Base-by-base conservation (phyloP, 306 rosid genomes). In the Nissolia schottii region DNA sequence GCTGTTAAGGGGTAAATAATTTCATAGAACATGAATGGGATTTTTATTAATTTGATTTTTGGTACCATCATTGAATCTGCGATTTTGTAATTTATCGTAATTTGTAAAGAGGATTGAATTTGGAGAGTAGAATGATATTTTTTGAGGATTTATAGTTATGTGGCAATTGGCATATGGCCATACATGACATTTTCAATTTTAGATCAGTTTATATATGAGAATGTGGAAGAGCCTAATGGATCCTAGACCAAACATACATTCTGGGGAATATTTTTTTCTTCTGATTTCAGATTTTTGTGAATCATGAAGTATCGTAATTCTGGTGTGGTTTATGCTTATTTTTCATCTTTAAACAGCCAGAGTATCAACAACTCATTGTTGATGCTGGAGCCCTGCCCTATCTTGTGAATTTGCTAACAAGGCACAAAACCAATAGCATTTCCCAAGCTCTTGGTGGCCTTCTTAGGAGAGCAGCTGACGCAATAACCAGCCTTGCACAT, bases 371-470 rank as follows among this genome's bases (percentile, higher is more conserved):
- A 28, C 71, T 79, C 4, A 76, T 88, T 48, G 85, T 83, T 40
- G 89, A 88, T 82, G 84, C 85, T 46, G 90, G 95, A 80, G 90
- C 80, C 60, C 25, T 91, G 79, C 72, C 86, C 10, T 61, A 45
- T 76, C 90, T 91, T 15, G 75, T 88, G 14, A 80, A 70, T 49
- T 84, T 82, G 71, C 58, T 91, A 31, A 85, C 40, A 81, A 73
- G 74, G 65, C 81, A 79, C 57, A 76, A 67, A 56, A 32, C 14
- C 3, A 32, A 25, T 31, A 14, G 11, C 24, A 55, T 34, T 72
- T 79, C 82, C 61, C 59, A 65, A 49, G 58, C 76, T 13, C 64
- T 80, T 51, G 19, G 54, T 49, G 83, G 74, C 67, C 85, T 85
- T 71, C 73, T 91, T 25, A 63, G 81, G 79, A 85, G 82, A 74